phyloP scores from a whole-genome alignment of 768 basidiomycete genomes.

The Leccinum obscurum region DNA sequence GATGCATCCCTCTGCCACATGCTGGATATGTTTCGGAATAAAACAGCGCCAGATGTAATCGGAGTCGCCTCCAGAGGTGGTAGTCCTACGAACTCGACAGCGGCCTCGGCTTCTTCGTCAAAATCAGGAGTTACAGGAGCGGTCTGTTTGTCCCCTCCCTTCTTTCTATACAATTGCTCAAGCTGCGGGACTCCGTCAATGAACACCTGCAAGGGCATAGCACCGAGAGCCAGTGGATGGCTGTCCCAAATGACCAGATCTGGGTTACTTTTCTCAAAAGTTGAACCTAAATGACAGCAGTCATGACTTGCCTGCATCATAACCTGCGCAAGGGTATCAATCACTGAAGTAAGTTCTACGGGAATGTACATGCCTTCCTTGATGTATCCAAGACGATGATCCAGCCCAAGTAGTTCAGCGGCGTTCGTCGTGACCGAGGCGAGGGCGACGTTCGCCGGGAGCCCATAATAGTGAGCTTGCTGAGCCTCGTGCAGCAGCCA shows the following conservation, averaged over 20 bases:
- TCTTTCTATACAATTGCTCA: slow-evolving; percentile 36
- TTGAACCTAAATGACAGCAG: neutral
- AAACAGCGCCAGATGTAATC: slow-evolving; percentile 36
- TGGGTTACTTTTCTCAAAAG: slow-evolving; percentile 16
- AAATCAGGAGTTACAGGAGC: slow-evolving; percentile 57
- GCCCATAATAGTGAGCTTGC: slow-evolving; percentile 79
- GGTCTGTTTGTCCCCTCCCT: slow-evolving; percentile 50
- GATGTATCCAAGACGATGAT: slow-evolving; percentile 79
- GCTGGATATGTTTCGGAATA: slow-evolving; percentile 55
- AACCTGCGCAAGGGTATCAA: slow-evolving; percentile 41
- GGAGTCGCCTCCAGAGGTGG: slow-evolving; percentile 56
- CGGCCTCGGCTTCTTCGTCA: slow-evolving; percentile 55
- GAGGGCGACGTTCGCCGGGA: slow-evolving; percentile 68
- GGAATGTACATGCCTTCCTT: slow-evolving; percentile 45
- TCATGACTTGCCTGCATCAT: slow-evolving; percentile 54
- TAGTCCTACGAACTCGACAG: slow-evolving; percentile 63
- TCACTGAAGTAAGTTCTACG: neutral
- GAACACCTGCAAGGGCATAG: slow-evolving; percentile 79
- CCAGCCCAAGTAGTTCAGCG: slow-evolving; percentile 72
- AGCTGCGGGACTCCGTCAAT: slow-evolving; percentile 81
- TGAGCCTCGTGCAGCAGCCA: slow-evolving; percentile 84
- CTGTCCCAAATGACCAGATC: slow-evolving; percentile 67
- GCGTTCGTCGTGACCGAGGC: slow-evolving; percentile 73
- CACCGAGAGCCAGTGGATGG: slow-evolving; percentile 76
- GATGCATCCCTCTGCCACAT: slow-evolving; percentile 29